Evolutionary conservation across 352 stramenopile species (phyloP).

Genomic region (Phytopythium vexans): DNA sequence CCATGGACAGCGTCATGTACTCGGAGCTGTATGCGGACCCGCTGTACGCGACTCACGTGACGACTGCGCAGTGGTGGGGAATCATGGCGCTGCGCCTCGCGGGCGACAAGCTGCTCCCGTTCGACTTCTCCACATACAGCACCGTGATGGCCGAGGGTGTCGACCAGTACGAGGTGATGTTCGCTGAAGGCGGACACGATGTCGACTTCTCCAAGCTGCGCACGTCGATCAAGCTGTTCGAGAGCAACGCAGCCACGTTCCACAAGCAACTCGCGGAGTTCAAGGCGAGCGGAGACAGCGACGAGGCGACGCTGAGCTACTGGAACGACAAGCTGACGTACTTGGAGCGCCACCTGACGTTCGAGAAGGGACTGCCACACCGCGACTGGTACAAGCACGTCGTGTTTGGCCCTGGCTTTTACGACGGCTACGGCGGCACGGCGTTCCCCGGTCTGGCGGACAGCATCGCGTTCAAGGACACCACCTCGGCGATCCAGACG

Average conservation of each 20-base stretch:
- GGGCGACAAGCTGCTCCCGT: conserved; percentile 36
- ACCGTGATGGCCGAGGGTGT: conserved; percentile 47
- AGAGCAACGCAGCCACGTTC: conserved; percentile 24
- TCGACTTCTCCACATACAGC: conserved; percentile 57
- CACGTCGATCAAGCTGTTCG: conserved; percentile 32
- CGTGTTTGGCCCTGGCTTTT: conserved; percentile 58
- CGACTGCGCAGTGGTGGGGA: conserved; percentile 44
- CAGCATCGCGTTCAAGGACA: conserved; percentile 42
- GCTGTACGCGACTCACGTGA: conserved; percentile 39
- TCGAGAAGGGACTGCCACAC: conserved; percentile 37
- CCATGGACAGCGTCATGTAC: conserved; percentile 82
- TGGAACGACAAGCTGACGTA: conserved; percentile 51
- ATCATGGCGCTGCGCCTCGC: conserved; percentile 49
- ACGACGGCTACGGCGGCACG: conserved; percentile 45
- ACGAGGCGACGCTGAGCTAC: conserved; percentile 10
- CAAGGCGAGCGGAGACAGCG: neutral
- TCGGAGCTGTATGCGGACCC: conserved; percentile 54
- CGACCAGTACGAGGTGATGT: conserved; percentile 7
- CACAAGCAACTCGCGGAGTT: conserved; percentile 13
- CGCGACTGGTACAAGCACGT: conserved; percentile 60
- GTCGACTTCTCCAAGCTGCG: conserved; percentile 27
- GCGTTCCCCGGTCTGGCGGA: conserved; percentile 52
- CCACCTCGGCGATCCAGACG: conserved; percentile 21
- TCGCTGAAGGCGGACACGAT: conserved; percentile 8
- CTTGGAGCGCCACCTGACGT: conserved; percentile 42